Conservation (phyloP, 164 flowering plant species). For the Chimonanthus salicifolius region DNA sequence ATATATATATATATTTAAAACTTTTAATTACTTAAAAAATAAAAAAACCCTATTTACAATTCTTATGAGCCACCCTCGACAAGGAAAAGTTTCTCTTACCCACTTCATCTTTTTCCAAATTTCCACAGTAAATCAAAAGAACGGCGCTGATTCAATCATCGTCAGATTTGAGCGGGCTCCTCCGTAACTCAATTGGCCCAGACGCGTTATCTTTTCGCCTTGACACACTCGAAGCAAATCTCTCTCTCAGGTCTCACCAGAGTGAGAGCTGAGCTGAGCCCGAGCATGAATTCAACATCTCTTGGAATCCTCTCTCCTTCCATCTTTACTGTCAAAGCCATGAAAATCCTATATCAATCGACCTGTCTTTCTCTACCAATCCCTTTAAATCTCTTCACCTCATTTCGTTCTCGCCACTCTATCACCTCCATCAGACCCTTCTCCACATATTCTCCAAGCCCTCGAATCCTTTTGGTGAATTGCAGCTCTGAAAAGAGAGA, state of each 20-base stretch:
- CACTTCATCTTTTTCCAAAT: too few species aligned
- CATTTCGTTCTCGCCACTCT: neutral
- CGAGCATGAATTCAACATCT: neutral
- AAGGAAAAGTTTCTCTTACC: too few species aligned
- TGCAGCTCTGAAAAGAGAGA: conserved; percentile 34
- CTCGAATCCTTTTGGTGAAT: conserved; percentile 14
- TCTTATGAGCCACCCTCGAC: too few species aligned
- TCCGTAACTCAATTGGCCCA: too few species aligned
- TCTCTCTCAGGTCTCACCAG: neutral
- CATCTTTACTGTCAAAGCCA: neutral
- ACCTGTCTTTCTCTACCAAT: neutral
- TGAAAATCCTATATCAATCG: neutral
- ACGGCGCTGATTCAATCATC: too few species aligned
- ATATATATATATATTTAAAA: too few species aligned
- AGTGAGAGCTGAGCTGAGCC: too few species aligned
- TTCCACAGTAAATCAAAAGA: too few species aligned
- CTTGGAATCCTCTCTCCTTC: neutral
- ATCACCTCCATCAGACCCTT: conserved; percentile 5
- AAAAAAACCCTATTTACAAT: too few species aligned
- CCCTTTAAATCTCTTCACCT: conserved; percentile 4
- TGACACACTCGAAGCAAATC: neutral
- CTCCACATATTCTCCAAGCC: conserved; percentile 3
- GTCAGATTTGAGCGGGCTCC: too few species aligned
- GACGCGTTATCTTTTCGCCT: too few species aligned
- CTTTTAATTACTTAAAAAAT: too few species aligned